These are phyloP conservation scores for Canavalia gladiata DNA, from an alignment of 306 rosid genomes.

Conservation along the genomic window DNA sequence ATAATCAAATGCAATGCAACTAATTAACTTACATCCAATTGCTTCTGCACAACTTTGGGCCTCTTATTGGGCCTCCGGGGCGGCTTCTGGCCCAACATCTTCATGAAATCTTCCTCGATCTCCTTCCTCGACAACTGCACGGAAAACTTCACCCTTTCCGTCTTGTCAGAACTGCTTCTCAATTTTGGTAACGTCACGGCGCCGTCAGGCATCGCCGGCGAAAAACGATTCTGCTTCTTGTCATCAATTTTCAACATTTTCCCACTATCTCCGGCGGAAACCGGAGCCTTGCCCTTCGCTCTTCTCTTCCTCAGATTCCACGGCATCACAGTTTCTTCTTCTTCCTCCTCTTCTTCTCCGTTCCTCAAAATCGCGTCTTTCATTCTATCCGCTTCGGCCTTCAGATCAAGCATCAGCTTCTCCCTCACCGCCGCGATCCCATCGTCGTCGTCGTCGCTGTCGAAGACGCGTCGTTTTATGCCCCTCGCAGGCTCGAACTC, in stretches of 20 bases:
- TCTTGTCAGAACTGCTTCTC: conserved; percentile 53
- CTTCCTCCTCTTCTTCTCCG: background rate
- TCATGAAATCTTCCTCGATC: conserved; percentile 80
- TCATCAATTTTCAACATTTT: background rate
- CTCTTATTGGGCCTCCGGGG: conserved; percentile 75
- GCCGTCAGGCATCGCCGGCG: too few species aligned
- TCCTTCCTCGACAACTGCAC: conserved; percentile 64
- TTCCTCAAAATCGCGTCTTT: conserved; percentile 61
- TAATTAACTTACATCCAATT: conserved; percentile 66
- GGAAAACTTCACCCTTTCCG: conserved; percentile 59
- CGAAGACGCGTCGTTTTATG: conserved; percentile 46
- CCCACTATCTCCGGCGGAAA: background rate
- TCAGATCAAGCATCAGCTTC: conserved; percentile 75
- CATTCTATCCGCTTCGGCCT: conserved; percentile 64
- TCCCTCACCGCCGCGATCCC: conserved; percentile 79
- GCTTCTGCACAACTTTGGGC: conserved; percentile 66
- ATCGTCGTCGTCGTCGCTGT: conserved; percentile 43
- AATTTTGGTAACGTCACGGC: conserved; percentile 45
- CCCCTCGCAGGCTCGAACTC: conserved; percentile 44
- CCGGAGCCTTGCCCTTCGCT: conserved; percentile 59
- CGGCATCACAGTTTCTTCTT: conserved; percentile 50
- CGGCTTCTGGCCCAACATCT: conserved; percentile 64
- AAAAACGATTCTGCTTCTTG: conserved; percentile 36
- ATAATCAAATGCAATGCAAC: too few species aligned
- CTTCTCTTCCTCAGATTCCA: conserved; percentile 77